Conservation (phyloP, 1,284 basidiomycete species). For the Pseudozyma sp. region DNA sequence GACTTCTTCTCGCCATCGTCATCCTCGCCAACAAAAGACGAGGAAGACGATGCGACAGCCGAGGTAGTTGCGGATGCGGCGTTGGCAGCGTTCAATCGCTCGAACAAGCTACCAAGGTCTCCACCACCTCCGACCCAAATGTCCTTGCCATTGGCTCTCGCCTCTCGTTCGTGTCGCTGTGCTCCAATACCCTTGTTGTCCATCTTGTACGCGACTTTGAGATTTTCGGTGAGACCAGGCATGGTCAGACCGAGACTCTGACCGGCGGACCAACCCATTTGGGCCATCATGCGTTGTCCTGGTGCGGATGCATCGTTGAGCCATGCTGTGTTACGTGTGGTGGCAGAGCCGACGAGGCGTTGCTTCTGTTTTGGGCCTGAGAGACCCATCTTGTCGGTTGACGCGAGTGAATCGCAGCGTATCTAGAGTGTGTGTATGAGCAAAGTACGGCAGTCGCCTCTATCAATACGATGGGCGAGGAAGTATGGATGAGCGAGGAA, state of each 20-base stretch:
- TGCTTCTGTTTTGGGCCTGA: slow-evolving; percentile 64
- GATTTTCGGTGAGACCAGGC: slow-evolving; percentile 59
- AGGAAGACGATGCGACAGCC: slow-evolving; percentile 21
- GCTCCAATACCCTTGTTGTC: slow-evolving; percentile 69
- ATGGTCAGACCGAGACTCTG: slow-evolving; percentile 59
- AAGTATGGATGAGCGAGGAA: background rate
- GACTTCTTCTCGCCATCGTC: slow-evolving; percentile 16
- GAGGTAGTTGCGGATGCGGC: slow-evolving; percentile 33
- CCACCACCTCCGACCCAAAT: slow-evolving; percentile 66
- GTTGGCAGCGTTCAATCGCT: slow-evolving; percentile 65
- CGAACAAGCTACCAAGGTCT: slow-evolving; percentile 65
- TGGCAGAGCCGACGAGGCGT: slow-evolving; percentile 63
- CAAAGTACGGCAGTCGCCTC: no score
- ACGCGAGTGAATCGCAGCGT: no score
- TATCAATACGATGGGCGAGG: no score
- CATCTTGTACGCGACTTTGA: slow-evolving; percentile 64
- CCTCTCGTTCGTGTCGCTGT: slow-evolving; percentile 63
- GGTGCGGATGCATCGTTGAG: slow-evolving; percentile 61
- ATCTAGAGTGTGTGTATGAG: no score
- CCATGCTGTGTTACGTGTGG: slow-evolving; percentile 63
- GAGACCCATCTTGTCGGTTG: slow-evolving; percentile 56
- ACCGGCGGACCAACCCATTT: slow-evolving; percentile 67
- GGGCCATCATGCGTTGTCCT: slow-evolving; percentile 66
- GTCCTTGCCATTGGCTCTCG: slow-evolving; percentile 56
- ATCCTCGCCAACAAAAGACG: slow-evolving; percentile 8